These are phyloP conservation scores for Tuber microsphaerosporum DNA, from an alignment of 495 filamentous ascomycete genomes.

Conservation along the genomic window DNA sequence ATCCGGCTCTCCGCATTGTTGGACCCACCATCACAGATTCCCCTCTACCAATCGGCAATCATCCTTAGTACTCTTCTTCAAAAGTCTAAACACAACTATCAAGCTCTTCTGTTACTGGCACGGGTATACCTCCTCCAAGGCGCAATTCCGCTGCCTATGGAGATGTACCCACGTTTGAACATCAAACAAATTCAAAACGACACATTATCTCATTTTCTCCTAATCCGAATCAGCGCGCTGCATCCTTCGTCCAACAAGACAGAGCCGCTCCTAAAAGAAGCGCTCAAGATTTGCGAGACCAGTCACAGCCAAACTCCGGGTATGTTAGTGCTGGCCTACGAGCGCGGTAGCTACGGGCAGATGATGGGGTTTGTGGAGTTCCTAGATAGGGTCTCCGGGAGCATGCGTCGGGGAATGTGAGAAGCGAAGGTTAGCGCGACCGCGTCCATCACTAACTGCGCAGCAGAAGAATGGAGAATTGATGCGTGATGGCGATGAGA, in stretches of 20 bases:
- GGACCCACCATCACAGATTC: slow-evolving; percentile 22
- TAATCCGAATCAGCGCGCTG: slow-evolving; percentile 54
- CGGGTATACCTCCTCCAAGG: slow-evolving; percentile 53
- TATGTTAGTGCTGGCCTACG: slow-evolving; percentile 42
- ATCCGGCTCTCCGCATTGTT: slow-evolving; percentile 44
- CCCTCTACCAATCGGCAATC: slow-evolving; percentile 49
- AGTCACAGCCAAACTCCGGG: slow-evolving; percentile 36
- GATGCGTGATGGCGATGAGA: slow-evolving; percentile 11
- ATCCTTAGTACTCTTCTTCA: slow-evolving; percentile 50
- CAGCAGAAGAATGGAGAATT: slow-evolving; percentile 12
- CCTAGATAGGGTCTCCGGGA: slow-evolving; percentile 34
- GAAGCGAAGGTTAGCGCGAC: slow-evolving; percentile 35
- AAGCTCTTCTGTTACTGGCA: slow-evolving; percentile 52
- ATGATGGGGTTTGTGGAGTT: slow-evolving; percentile 43
- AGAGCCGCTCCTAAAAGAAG: slow-evolving; percentile 24
- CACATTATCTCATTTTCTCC: slow-evolving; percentile 53
- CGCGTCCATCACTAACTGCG: slow-evolving; percentile 20
- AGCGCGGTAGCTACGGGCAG: slow-evolving; percentile 42
- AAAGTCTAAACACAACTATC: slow-evolving; percentile 54
- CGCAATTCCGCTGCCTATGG: slow-evolving; percentile 50
- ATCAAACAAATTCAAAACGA: slow-evolving; percentile 59
- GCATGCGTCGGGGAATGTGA: slow-evolving; percentile 41
- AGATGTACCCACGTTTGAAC: slow-evolving; percentile 50
- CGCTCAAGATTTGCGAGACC: slow-evolving; percentile 39
- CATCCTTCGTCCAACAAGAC: slow-evolving; percentile 36